Evolutionary conservation across 2,329 filamentous ascomycete genomes (phyloP), one percentile per base, ranked within the genome.

Genomic region (Blumeriella jaapii): DNA sequence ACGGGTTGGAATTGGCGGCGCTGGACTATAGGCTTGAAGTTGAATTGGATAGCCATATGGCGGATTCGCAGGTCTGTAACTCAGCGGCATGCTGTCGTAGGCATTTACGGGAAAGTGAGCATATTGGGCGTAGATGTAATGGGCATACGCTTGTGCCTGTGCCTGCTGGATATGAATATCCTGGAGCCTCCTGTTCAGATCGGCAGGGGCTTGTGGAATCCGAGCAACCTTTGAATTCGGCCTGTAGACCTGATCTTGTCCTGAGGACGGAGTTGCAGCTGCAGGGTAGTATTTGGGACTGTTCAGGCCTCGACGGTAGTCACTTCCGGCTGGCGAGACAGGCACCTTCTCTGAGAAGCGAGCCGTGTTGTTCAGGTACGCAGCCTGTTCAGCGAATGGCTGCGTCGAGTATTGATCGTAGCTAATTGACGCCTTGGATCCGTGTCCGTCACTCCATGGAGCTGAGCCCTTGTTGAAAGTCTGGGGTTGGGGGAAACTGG

Each of bases 31-130:
- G 2, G 50, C 30, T 20, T 45, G 48, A 27, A 55, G 36, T 20
- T 48, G 55, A 29, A 60, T 39, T 16, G 47, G 43, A 41, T 60
- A 64, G 25, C 53, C 49, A 22, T 54, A 52, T 25, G 58, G 55
- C 34, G 52, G 53, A 32, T 55, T 50, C 27, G 43, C 58, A 31
- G 40, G 57, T 36, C 52, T 58, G 49, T 55, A 65, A 13, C 31
- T 54, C 32, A 43, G 42, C 7, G 48, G 57, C 34, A 46, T 53
- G 41, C 56, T 67, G 24, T 61, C 63, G 52, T 58, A 64, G 20
- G 46, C 25, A 16, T 55, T 45, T 38, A 59, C 45, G 46, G 51
- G 41, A 44, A 62, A 67, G 22, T 60, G 59, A 3, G 57, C 55
- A 18, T 52, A 51, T 3, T 50, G 42, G 14, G 50, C 45, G 38